Evolutionary conservation across 108 stramenopile species (phyloP), one percentile per base, ranked within the genome.

Genomic region (Cyclotella cryptica): DNA sequence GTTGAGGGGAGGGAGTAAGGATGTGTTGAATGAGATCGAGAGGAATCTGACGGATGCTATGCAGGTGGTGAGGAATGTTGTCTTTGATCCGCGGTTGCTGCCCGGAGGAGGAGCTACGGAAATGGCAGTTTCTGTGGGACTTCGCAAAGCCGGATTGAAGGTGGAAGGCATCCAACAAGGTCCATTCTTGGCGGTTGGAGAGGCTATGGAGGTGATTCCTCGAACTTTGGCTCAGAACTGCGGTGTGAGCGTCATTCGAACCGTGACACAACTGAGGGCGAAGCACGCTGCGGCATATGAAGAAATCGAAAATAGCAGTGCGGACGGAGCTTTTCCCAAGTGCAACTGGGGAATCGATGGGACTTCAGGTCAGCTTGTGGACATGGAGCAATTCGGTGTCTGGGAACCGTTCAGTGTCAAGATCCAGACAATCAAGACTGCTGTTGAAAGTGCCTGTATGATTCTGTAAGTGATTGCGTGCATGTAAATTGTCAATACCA

Each of bases 401-500:
- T 99, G 98, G 98, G 99, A 99, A 79, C 98, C 99, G 27, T 97
- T 96, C 75, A 80, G 92, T 43, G 99, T 99, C 70, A 99, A 99
- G 86, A 91, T 96, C n/a, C 99, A 99, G 93, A 99, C 98, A n/a
- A 96, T 99, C 92, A 99, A 99, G 87, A 99, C 99, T 26, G 95
- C 98, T 21, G 96, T 99, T 59, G 99, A 99, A 83, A 93, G 94
- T 72, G 98, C 98, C n/a, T 98, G 97, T 69, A 92, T 96, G 92
- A 93, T 93, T 79, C 82, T 96, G 81, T 87, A 79, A 76, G 86
- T 89, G 45, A 21, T 46, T 59, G 52, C 5, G n/a, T 19, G 30
- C 30, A 26, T 6, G 22, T 66, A n/a, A 30, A 40, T 66, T 14
- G n/a, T 8, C 30, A 52, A 3, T 57, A 55, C n/a, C 43, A 57